Evolutionary conservation across 1,284 basidiomycete genomes (phyloP).

Genomic region (Moesziomyces antarcticus): DNA sequence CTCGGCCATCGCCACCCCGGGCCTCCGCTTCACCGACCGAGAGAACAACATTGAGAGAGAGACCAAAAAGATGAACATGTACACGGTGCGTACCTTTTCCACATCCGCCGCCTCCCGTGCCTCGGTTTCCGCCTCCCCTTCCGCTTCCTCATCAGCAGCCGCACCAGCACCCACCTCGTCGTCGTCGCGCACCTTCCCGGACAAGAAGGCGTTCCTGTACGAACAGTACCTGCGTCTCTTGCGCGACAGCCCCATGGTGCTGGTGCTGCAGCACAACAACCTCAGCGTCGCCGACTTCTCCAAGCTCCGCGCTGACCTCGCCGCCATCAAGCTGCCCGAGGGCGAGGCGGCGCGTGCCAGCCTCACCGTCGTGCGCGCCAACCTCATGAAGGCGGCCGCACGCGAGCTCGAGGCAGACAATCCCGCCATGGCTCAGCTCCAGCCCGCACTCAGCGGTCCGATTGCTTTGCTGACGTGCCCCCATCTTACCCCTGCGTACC

Average conservation of each 20-base stretch:
- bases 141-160: constrained; percentile 12
- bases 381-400: constrained; percentile 44
- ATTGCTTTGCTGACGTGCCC: constrained; percentile 60
- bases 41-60: constrained; percentile 54
- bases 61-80: constrained; percentile 64
- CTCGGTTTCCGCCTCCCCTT: constrained; percentile 16
- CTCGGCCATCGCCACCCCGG: constrained; percentile 52
- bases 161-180: constrained; percentile 5
- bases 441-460: constrained; percentile 53
- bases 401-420: constrained; percentile 20
- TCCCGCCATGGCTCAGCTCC: constrained; percentile 21
- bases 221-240: constrained; percentile 57
- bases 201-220: constrained; percentile 57
- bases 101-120: constrained; percentile 30
- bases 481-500: constrained; percentile 51
- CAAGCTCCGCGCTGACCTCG: constrained; percentile 52
- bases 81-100: constrained; percentile 60
- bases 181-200: constrained; percentile 33
- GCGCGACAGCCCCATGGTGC: constrained; percentile 42
- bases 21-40: constrained; percentile 50
- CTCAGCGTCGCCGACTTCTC: constrained; percentile 53
- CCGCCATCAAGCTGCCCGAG: constrained; percentile 44
- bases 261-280: constrained; percentile 62
- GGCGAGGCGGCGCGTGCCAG: constrained; percentile 27
- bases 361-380: constrained; percentile 52